These are phyloP conservation scores for Parmelia sp. DNA, from an alignment of 495 filamentous ascomycete species.

Conservation along the genomic window DNA sequence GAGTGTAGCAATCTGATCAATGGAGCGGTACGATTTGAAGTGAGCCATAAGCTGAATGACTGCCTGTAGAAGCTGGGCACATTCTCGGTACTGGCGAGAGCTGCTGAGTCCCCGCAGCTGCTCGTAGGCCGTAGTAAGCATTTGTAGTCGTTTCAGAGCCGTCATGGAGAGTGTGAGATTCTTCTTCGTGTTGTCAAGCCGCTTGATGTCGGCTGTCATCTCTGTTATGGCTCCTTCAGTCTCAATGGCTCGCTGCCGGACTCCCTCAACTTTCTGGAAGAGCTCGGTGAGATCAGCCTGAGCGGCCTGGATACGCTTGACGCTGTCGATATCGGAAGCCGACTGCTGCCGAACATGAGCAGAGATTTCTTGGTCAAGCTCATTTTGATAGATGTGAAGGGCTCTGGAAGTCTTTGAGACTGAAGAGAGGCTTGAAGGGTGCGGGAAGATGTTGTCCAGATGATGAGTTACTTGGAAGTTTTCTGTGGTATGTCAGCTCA, in stretches of 20 bases:
- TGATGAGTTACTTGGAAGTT: constrained; percentile 93
- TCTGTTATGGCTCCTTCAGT: constrained; percentile 94
- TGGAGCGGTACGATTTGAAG: constrained; percentile 96
- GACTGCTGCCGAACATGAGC: constrained; percentile 73
- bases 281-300: constrained; percentile 83
- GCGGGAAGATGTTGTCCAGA: constrained; percentile 88
- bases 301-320: constrained; percentile 82
- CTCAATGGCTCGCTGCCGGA: constrained; percentile 80
- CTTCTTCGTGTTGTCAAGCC: constrained; percentile 90
- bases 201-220: constrained; percentile 99
- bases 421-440: constrained; percentile 78
- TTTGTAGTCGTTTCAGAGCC: constrained; percentile 91
- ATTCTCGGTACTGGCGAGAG: constrained; percentile 90
- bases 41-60: constrained; percentile 97
- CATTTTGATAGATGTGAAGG: constrained; percentile 73
- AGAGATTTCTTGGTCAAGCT: constrained; percentile 73
- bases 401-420: constrained; percentile 63
- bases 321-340: constrained; percentile 76
- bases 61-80: constrained; percentile 87
- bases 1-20: constrained; percentile 94
- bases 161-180: constrained; percentile 98
- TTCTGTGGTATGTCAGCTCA: constrained; percentile 47
- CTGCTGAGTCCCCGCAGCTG: constrained; percentile 80
- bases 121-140: constrained; percentile 97
- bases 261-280: constrained; percentile 92